Conservation (phyloP, 1,284 basidiomycete species). For the Calocybe gambosa region DNA sequence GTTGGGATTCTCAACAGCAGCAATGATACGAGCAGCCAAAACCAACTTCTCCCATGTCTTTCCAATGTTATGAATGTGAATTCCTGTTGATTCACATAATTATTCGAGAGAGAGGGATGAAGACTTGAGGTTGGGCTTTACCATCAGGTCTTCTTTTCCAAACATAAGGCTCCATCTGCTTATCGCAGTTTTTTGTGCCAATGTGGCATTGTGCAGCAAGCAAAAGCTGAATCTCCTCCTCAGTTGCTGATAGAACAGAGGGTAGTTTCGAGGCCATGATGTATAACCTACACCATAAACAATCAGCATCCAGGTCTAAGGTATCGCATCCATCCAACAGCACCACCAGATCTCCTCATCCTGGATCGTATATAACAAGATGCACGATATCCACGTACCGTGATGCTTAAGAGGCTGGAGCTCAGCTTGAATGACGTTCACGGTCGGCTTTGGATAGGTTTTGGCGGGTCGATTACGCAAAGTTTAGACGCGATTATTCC, state of each 20-base stretch:
- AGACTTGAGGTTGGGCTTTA: slow-evolving; percentile 31
- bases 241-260: slow-evolving; percentile 86
- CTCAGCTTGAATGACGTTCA: slow-evolving; percentile 35
- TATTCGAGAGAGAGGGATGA: slow-evolving; percentile 2
- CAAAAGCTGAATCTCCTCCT: slow-evolving; percentile 96
- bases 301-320: slow-evolving; percentile 18
- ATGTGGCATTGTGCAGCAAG: slow-evolving; percentile 96
- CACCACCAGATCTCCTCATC: slow-evolving; percentile 23
- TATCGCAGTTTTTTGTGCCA: slow-evolving; percentile 98
- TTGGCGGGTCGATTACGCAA: slow-evolving; percentile 26
- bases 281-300: slow-evolving; percentile 24
- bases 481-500: slow-evolving; percentile 24
- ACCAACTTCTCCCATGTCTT: slow-evolving; percentile 99
- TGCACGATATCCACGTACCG: slow-evolving; percentile 27
- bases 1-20: slow-evolving; percentile 94
- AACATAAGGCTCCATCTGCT: slow-evolving; percentile 97
- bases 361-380: slow-evolving; percentile 19
- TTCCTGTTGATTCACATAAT: slow-evolving; percentile 46
- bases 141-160: slow-evolving; percentile 96
- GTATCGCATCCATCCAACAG: slow-evolving; percentile 34
- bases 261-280: slow-evolving; percentile 83
- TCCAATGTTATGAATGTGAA: slow-evolving; percentile 96
- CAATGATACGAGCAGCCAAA: slow-evolving; percentile 90
- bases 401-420: slow-evolving; percentile 29
- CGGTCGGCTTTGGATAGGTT: slow-evolving; percentile 29